Evolutionary conservation across 2,329 filamentous ascomycete genomes (phyloP).

Genomic region (Cladorrhinum sp.): DNA sequence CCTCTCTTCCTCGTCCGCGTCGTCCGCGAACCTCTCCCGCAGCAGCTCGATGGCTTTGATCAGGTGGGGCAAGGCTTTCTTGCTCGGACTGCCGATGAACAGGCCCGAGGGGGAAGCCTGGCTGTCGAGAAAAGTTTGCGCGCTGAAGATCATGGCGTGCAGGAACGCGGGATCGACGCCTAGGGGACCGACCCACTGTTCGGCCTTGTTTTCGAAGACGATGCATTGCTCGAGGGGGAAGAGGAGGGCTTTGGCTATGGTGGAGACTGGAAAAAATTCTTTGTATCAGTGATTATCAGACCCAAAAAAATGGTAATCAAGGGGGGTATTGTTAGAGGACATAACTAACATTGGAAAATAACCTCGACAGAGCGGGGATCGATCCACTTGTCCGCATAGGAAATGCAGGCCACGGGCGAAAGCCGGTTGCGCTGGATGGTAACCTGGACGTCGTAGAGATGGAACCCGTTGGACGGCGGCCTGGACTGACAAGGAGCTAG

Average conservation of each 20-base stretch:
- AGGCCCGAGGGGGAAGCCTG: neutral
- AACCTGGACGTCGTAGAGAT: constrained; percentile 15
- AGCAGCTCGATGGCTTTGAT: constrained; percentile 13
- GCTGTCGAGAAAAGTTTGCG: constrained; percentile 13
- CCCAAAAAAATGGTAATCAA: neutral
- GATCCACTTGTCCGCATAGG: neutral
- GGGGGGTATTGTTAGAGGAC: neutral
- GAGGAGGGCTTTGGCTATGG: neutral
- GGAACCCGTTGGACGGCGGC: neutral
- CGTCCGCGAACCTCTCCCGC: constrained; percentile 2
- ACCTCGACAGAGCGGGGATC: neutral
- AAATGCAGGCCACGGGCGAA: neutral
- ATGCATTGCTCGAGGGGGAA: neutral
- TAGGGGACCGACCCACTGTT: constrained; percentile 22
- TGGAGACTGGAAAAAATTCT: neutral
- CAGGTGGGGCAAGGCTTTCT: constrained; percentile 1
- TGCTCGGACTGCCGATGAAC: neutral
- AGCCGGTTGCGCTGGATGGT: neutral
- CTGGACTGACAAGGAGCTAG: no score
- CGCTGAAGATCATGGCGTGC: constrained; percentile 27
- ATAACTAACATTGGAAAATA: neutral
- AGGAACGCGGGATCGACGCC: constrained; percentile 24
- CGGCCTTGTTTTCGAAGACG: constrained; percentile 3
- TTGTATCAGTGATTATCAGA: neutral
- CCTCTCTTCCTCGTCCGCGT: constrained; percentile 9